Evolutionary conservation across 2,329 filamentous ascomycete species (phyloP).

Genomic region (Calycina marina): DNA sequence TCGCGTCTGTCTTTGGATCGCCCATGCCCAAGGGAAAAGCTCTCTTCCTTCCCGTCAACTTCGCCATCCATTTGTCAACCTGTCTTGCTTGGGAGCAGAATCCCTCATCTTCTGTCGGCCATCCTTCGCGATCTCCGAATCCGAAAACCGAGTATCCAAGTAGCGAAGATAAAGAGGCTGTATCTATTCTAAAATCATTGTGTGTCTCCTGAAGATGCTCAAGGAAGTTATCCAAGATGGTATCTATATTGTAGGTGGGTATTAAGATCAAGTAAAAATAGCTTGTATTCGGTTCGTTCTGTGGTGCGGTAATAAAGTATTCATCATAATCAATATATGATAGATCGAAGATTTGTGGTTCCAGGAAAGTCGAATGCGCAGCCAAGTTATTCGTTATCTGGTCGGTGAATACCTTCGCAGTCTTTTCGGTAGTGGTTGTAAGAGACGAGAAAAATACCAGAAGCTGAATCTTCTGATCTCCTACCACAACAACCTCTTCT

Average conservation of each 20-base stretch:
- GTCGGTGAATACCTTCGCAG: slow-evolving; percentile 48
- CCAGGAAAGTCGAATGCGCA: slow-evolving; percentile 27
- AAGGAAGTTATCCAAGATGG: slow-evolving; percentile 74
- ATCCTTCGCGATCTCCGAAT: slow-evolving; percentile 79
- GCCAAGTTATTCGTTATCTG: slow-evolving; percentile 29
- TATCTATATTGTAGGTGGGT: slow-evolving; percentile 92
- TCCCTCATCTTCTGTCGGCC: slow-evolving; percentile 79
- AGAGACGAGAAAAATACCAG: slow-evolving; percentile 83
- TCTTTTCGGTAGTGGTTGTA: slow-evolving; percentile 67
- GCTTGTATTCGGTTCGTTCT: slow-evolving; percentile 34
- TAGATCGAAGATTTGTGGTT: slow-evolving; percentile 59
- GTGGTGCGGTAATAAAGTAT: slow-evolving; percentile 70
- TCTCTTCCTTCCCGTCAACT: slow-evolving; percentile 70
- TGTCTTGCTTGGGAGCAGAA: slow-evolving; percentile 89
- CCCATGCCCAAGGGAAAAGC: slow-evolving; percentile 82
- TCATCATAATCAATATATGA: slow-evolving; percentile 86
- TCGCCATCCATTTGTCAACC: slow-evolving; percentile 94
- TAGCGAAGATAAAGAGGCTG: slow-evolving; percentile 59
- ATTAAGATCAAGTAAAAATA: slow-evolving; percentile 75
- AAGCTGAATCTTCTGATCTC: slow-evolving; percentile 43
- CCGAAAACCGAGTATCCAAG: slow-evolving; percentile 90
- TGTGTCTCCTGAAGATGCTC: slow-evolving; percentile 84
- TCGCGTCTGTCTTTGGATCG: slow-evolving; percentile 64
- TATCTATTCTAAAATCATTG: slow-evolving; percentile 93
- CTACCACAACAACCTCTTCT: slow-evolving; percentile 18